Percentiles rank a stretch among this genome's conserved stretches.
Evolutionary conservation across 306 rosid species (phyloP).

Genomic region (Corylus avellana): DNA sequence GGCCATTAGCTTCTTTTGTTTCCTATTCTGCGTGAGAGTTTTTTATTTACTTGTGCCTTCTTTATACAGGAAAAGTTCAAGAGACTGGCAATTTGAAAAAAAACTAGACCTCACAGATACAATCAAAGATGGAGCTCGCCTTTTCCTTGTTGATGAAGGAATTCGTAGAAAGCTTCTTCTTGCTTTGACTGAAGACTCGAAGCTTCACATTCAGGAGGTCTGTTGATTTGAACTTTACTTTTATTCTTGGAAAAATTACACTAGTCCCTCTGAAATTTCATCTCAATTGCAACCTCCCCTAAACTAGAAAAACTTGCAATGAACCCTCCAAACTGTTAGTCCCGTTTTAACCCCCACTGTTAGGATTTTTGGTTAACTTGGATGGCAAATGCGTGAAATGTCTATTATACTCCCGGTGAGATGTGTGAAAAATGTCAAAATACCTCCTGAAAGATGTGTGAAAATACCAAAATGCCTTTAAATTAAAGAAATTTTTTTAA

Average conservation of each 20-base stretch:
- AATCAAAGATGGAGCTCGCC: conserved; percentile 96
- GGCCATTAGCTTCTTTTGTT: conserved; percentile 21
- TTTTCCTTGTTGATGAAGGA: conserved; percentile 79
- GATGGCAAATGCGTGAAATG: too few species aligned
- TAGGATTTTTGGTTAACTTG: too few species aligned
- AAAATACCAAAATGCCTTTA: too few species aligned
- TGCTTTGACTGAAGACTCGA: conserved; percentile 96
- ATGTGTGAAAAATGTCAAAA: too few species aligned
- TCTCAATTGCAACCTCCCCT: too few species aligned
- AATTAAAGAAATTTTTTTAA: too few species aligned
- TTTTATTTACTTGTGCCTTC: conserved; percentile 24
- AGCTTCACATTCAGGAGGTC: conserved; percentile 96
- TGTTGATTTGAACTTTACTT: conserved; percentile 15
- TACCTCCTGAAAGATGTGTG: too few species aligned
- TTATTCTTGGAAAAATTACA: background rate
- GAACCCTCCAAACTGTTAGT: too few species aligned
- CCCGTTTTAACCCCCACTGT: too few species aligned
- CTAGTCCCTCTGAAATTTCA: too few species aligned
- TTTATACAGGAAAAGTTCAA: conserved; percentile 53
- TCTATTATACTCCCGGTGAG: too few species aligned
- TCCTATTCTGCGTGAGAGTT: conserved; percentile 24
- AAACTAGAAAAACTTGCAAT: too few species aligned
- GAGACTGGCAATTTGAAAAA: conserved; percentile 51
- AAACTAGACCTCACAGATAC: conserved; percentile 94
- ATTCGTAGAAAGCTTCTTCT: conserved; percentile 92